Percentiles rank a stretch among this genome's conserved stretches.
Evolutionary conservation across 2,329 filamentous ascomycete genomes (phyloP).

Genomic region (Trichothecium roseum): DNA sequence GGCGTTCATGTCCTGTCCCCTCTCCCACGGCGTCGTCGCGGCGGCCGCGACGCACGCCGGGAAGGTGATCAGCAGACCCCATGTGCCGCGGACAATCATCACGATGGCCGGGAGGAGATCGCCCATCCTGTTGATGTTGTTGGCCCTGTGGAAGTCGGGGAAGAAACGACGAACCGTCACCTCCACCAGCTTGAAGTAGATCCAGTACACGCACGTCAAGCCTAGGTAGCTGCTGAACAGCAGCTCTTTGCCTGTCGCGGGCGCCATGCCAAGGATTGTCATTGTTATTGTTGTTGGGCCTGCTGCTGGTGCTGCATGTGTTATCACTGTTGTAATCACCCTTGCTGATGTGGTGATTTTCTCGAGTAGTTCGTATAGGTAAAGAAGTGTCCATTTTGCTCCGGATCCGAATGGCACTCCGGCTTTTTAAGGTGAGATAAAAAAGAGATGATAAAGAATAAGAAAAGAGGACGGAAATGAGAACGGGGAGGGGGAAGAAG

Average conservation of each 20-base stretch:
- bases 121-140: conserved; percentile 7
- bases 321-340: no score
- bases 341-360: no score
- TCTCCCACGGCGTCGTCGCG: conserved; percentile 11
- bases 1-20: conserved; percentile 9
- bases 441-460: no score
- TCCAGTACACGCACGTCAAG: conserved; percentile 12
- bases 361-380: no score
- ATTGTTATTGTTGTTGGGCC: no score
- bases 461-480: no score
- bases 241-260: conserved; percentile 4
- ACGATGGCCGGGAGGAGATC: conserved; percentile 10
- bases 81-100: conserved; percentile 8
- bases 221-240: conserved; percentile 11
- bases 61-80: not conserved
- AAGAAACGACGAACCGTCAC: conserved; percentile 5
- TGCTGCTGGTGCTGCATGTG: no score
- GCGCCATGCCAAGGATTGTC: no score
- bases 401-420: no score
- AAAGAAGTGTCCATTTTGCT: no score
- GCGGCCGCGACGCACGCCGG: conserved; percentile 11
- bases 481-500: no score
- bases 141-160: conserved; percentile 7
- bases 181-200: conserved; percentile 6
- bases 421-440: no score